phyloP scores from a whole-genome alignment of 306 rosid species.

The Dalbergia oliveri region DNA sequence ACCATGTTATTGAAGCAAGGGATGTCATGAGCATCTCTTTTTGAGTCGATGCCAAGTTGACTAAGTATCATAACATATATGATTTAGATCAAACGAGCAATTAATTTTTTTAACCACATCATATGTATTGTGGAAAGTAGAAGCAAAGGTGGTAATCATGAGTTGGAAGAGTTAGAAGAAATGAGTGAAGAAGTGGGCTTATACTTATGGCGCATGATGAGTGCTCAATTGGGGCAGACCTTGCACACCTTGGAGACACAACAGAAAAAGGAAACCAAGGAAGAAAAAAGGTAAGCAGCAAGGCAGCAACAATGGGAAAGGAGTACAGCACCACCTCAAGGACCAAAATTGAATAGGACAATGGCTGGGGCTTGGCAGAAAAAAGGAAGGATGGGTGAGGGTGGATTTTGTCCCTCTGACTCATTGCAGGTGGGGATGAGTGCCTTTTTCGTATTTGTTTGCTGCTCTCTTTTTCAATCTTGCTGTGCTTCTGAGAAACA shows the following conservation, averaged over 20 bases:
- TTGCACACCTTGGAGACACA: slow-evolving; percentile 17
- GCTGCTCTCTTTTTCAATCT: neutral
- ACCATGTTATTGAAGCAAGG: too few species aligned
- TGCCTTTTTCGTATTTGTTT: neutral
- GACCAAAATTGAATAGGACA: slow-evolving; percentile 47
- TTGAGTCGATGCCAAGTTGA: too few species aligned
- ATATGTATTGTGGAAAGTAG: neutral
- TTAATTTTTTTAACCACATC: too few species aligned
- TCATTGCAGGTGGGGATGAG: slow-evolving; percentile 50
- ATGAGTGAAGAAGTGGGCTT: neutral
- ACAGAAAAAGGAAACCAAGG: neutral
- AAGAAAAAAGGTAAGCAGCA: slow-evolving; percentile 8
- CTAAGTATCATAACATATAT: too few species aligned
- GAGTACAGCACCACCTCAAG: slow-evolving; percentile 5
- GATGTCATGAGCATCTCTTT: too few species aligned
- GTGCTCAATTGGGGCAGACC: slow-evolving; percentile 41
- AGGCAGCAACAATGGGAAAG: neutral
- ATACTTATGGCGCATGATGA: slow-evolving; percentile 18
- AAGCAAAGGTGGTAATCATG: slow-evolving; percentile 15
- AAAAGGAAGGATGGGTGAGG: neutral
- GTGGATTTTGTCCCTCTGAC: slow-evolving; percentile 9
- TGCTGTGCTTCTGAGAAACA: neutral
- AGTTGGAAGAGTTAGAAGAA: too few species aligned
- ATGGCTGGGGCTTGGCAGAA: neutral
- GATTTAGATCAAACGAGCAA: too few species aligned